Percentiles rank a stretch among this genome's conserved stretches.
Evolutionary conservation across 306 rosid species (phyloP).

Genomic region (Prunus armeniaca): DNA sequence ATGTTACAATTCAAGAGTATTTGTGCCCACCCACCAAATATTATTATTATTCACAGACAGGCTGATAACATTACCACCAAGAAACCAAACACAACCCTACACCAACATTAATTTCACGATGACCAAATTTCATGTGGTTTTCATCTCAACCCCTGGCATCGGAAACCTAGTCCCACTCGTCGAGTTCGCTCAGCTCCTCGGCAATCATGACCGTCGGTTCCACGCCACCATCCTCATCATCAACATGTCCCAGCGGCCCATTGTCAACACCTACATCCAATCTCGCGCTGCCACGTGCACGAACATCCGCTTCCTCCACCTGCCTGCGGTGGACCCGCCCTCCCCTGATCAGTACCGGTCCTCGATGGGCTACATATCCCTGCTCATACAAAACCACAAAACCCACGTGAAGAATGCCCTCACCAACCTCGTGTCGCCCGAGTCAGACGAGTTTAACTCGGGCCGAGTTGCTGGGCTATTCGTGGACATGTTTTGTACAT

Average conservation of each 20-base stretch:
- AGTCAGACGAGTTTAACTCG: constrained; percentile 19
- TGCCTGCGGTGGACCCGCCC: constrained; percentile 36
- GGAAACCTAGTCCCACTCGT: constrained; percentile 54
- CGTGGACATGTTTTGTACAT: constrained; percentile 50
- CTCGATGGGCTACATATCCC: constrained; percentile 13
- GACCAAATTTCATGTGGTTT: constrained; percentile 38
- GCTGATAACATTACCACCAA: not conserved
- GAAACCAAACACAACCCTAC: not conserved
- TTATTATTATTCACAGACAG: not conserved
- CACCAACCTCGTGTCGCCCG: constrained; percentile 4
- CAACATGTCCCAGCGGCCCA: constrained; percentile 36
- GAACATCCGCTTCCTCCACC: constrained; percentile 32
- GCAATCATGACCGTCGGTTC: constrained; percentile 40
- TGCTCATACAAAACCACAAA: constrained; percentile 37
- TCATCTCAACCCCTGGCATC: constrained; percentile 47
- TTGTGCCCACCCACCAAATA: not conserved
- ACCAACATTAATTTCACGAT: not conserved
- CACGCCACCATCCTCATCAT: constrained; percentile 51
- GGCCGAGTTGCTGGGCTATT: constrained; percentile 38
- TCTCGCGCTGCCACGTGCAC: constrained; percentile 34
- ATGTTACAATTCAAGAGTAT: not conserved
- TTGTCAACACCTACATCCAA: constrained; percentile 38
- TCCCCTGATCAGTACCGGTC: constrained; percentile 40
- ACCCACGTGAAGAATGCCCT: constrained; percentile 29
- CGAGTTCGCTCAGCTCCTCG: constrained; percentile 54